Evolutionary conservation across 257 asterid species (phyloP).

Genomic region (Penstemon newberryi): DNA sequence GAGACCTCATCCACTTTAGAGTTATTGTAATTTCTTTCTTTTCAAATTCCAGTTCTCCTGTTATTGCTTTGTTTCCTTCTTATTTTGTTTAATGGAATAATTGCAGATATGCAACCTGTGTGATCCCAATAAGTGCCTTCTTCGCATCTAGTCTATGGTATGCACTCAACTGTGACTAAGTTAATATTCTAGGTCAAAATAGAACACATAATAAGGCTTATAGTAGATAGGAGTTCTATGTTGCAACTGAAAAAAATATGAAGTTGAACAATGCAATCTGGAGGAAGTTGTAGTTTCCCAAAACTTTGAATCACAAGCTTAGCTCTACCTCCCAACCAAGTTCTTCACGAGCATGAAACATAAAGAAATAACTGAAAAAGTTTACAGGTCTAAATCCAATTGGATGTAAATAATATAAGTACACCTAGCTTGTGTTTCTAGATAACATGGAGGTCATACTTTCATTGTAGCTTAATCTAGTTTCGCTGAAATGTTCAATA

Average conservation of each 20-base stretch:
- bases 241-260: not conserved
- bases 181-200: not conserved
- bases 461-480: not conserved
- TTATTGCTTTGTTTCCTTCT: not conserved
- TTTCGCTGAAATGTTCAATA: not conserved
- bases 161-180: slow-evolving; percentile 26
- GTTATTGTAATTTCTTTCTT: slow-evolving; percentile 1
- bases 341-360: not conserved
- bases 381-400: not conserved
- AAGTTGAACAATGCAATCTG: not conserved
- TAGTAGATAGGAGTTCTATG: not conserved
- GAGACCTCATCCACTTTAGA: slow-evolving; percentile 28
- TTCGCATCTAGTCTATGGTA: slow-evolving; percentile 84
- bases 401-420: not conserved
- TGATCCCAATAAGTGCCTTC: slow-evolving; percentile 80
- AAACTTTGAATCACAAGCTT: not conserved
- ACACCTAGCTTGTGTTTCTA: not conserved
- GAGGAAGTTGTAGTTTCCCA: not conserved
- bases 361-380: no score
- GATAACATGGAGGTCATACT: slow-evolving; percentile 1
- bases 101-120: slow-evolving; percentile 70
- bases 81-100: slow-evolving; percentile 14
- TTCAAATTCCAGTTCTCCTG: slow-evolving; percentile 5
- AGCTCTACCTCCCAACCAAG: not conserved
- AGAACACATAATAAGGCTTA: not conserved